These are phyloP conservation scores for Colletotrichum plurivorum DNA, from an alignment of 2,329 filamentous ascomycete genomes.

Conservation along the genomic window DNA sequence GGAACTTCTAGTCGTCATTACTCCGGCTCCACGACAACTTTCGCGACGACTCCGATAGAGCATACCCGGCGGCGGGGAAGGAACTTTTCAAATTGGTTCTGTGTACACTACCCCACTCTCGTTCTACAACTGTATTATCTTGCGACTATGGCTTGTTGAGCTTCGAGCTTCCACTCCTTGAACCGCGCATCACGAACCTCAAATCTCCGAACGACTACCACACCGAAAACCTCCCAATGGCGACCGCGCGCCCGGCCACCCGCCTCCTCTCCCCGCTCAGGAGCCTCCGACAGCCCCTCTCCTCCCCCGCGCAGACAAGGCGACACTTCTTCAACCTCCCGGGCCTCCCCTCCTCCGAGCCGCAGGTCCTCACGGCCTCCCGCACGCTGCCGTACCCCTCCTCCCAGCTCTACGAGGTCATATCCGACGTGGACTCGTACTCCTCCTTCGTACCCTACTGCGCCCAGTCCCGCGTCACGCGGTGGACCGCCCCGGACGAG, in stretches of 20 bases:
- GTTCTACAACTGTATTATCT: not conserved
- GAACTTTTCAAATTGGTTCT: no score
- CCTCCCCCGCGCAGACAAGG: not conserved
- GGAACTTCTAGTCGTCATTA: constrained; percentile 23
- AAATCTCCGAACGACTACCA: not conserved
- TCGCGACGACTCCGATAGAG: constrained; percentile 4
- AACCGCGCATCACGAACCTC: constrained; percentile 1
- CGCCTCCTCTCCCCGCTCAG: constrained; percentile 19
- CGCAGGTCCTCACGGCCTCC: constrained; percentile 78
- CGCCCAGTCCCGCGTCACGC: constrained; percentile 80
- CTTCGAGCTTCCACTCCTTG: not conserved
- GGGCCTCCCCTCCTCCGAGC: constrained; percentile 45
- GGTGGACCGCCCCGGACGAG: constrained; percentile 72
- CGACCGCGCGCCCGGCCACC: constrained; percentile 17
- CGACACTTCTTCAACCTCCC: constrained; percentile 42
- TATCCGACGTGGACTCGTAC: constrained; percentile 92
- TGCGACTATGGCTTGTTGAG: constrained; percentile 13
- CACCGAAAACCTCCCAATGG: constrained; percentile 1
- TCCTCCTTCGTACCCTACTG: constrained; percentile 93
- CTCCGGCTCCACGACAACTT: constrained; percentile 10
- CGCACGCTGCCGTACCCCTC: constrained; percentile 84
- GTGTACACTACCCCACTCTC: not conserved
- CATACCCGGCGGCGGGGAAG: not conserved
- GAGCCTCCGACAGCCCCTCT: not conserved
- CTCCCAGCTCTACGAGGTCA: constrained; percentile 81